Conservation (phyloP, 345 rosid species). For the Brassica napus region Da-Ae NC_063451.1:9728001-9728500, state of each 20-base stretch:
- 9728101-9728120: slow-evolving; percentile 82
- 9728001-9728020: neutral
- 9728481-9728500: slow-evolving; percentile 61
- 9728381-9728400: slow-evolving; percentile 66
- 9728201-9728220: slow-evolving; percentile 8
- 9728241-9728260: slow-evolving; percentile 96
- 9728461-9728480: slow-evolving; percentile 71
- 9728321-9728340: neutral
- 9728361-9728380: slow-evolving; percentile 65
- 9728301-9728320: neutral
- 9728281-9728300: neutral
- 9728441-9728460: slow-evolving; percentile 89
- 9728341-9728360: neutral
- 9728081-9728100: slow-evolving; percentile 85
- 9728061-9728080: slow-evolving; percentile 62
- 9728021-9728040: neutral
- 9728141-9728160: slow-evolving; percentile 24
- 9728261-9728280: slow-evolving; percentile 35
- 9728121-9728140: slow-evolving; percentile 96
- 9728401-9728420: slow-evolving; percentile 58
- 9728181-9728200: slow-evolving; percentile 28
- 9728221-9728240: slow-evolving; percentile 72
- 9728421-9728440: slow-evolving; percentile 61
- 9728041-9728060: slow-evolving; percentile 75
- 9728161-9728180: neutral